Percentiles rank a stretch among this genome's conserved stretches.
Evolutionary conservation across 208 protist genomes (phyloP).

Genomic region (Wallacemonas sp.): DNA sequence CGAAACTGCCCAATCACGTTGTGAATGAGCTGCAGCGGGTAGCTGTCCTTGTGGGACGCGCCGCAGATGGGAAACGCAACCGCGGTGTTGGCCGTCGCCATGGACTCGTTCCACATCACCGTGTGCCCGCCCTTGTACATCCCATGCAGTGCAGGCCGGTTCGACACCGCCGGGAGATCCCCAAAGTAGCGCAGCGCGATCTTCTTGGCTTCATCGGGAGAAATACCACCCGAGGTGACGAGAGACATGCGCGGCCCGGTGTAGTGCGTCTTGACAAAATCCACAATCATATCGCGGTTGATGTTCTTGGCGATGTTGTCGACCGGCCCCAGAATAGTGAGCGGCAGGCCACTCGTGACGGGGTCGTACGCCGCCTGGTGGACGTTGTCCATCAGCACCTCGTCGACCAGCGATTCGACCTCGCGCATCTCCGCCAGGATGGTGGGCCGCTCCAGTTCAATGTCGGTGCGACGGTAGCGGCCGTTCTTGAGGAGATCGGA

Average conservation of each 20-base stretch:
- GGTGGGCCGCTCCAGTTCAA: constrained; percentile 95
- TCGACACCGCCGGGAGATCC: constrained; percentile 64
- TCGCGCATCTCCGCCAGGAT: constrained; percentile 97
- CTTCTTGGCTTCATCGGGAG: constrained; percentile 92
- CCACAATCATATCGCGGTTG: constrained; percentile 82
- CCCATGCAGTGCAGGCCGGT: constrained; percentile 52
- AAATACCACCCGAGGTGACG: constrained; percentile 94
- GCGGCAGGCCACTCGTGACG: constrained; percentile 84
- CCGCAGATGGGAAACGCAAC: constrained; percentile 86
- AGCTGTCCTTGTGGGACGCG: constrained; percentile 90
- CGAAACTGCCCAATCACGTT: constrained; percentile 94
- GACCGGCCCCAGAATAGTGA: constrained; percentile 97
- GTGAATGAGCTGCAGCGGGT: constrained; percentile 93
- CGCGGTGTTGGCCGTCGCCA: constrained; percentile 83
- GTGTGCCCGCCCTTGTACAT: constrained; percentile 72
- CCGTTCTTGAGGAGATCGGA: constrained; percentile 97
- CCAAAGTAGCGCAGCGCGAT: constrained; percentile 93
- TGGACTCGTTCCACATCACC: constrained; percentile 75
- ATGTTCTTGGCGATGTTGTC: constrained; percentile 96
- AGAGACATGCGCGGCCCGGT: constrained; percentile 97
- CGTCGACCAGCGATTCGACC: constrained; percentile 93
- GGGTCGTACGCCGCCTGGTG: constrained; percentile 95
- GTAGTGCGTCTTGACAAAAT: constrained; percentile 96
- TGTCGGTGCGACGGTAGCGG: constrained; percentile 70
- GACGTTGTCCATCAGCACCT: constrained; percentile 98